Base-by-base conservation (phyloP, 176 grass and related monocot species). In the Oryza glumipatula region DNA sequence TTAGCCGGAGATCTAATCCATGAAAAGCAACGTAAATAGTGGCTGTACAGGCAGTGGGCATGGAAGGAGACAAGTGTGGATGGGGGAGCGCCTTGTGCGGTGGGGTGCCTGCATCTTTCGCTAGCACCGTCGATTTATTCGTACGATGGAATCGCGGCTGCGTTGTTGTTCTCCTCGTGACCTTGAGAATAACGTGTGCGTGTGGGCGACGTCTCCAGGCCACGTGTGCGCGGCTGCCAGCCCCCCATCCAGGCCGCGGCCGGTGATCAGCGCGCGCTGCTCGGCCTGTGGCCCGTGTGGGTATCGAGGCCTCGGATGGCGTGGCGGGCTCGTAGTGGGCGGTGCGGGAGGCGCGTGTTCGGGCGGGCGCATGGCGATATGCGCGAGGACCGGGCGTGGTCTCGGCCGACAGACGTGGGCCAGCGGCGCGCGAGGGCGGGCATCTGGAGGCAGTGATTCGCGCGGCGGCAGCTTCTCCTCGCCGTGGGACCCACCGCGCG, bases 371-470 rank as follows among this genome's bases (percentile, higher is more conserved):
- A 38, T 3, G 79, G 63, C 15, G 75, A 75, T 26, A 22, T 17
- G 64, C 47, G 70, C 43, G 75, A 84, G 81, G 71, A 87, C 81
- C 70, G 76, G 80, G 89, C 76, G 85, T 66, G 85, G 89, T 87
- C 80, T 70, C 65, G 70, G 85, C 52, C 85, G 85, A 91, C 89
- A 87, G 85, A 15, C 58, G 69, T 75, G 85, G 81, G 76, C 89
- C 85, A 70, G 64, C 14, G 46, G 22, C 65, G 65, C 69, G 85
- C 32, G 35, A 75, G 43, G 85, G 85, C 81, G 76, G 84, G 85
- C 76, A 87, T 91, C 76, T 58, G 89, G 85, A 48, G 76, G 89
- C 89, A 91, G 85, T 80, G 81, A 87, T 87, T 84, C 80, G 64
- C 89, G 89, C 80, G 85, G 85, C 85, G 76, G 89, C 81, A 56